Conservation (phyloP, 176 grass and related monocot species). For the Tillandsia leiboldiana region DNA sequence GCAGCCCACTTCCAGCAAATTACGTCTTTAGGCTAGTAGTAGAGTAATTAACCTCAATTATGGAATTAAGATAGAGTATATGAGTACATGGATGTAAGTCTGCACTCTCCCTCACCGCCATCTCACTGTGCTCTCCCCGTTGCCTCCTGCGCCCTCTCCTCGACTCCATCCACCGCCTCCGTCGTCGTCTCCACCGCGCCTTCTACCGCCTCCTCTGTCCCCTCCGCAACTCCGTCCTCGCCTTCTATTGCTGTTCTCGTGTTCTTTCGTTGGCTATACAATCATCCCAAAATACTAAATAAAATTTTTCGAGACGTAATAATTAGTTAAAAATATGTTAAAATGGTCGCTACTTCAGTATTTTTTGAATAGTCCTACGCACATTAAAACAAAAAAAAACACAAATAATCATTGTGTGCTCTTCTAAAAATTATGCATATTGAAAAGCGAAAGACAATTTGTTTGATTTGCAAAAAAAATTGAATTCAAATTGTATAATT, state of each 20-base stretch:
- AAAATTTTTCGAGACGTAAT: background rate
- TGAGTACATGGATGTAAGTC: no score
- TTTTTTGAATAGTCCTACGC: background rate
- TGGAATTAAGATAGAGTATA: no score
- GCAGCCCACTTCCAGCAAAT: no score
- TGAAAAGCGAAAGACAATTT: no score
- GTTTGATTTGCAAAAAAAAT: no score
- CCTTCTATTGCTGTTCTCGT: no score
- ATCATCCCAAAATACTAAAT: background rate
- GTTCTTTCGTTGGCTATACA: background rate
- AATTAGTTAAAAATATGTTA: background rate
- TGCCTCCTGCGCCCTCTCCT: background rate
- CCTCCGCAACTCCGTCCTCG: background rate
- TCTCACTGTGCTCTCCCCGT: no score
- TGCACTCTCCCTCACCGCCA: background rate
- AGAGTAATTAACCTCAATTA: no score
- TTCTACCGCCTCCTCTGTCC: background rate
- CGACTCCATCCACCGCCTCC: background rate
- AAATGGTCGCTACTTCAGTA: background rate
- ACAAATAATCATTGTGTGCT: background rate
- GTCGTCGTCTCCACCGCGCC: background rate
- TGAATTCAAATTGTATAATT: no score
- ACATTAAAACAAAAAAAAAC: background rate
- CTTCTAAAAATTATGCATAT: no score
- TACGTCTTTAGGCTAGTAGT: no score